Evolutionary conservation across 805 yeast species (phyloP).

Genomic region (Wickerhamomyces strasburgensis): DNA sequence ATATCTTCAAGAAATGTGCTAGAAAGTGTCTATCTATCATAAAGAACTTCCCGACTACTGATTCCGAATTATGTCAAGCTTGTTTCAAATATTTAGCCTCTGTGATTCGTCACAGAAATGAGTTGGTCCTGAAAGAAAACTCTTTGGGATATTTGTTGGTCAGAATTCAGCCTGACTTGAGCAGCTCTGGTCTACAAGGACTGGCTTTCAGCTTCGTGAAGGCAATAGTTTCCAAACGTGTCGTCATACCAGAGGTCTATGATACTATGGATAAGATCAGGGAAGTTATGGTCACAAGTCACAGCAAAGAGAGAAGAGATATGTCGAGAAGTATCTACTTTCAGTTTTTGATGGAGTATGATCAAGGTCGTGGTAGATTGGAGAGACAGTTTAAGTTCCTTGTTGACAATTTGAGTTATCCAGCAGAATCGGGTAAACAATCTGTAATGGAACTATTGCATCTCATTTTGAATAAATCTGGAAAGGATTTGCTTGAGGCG

Average conservation of each 20-base stretch:
- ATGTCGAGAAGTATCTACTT: conserved; percentile 78
- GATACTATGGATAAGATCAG: conserved; percentile 81
- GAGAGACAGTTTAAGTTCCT: conserved; percentile 79
- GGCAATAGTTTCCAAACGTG: conserved; percentile 67
- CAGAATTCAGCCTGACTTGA: conserved; percentile 77
- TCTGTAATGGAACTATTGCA: conserved; percentile 87
- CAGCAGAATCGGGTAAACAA: conserved; percentile 79
- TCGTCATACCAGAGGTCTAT: conserved; percentile 82
- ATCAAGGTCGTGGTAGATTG: conserved; percentile 81
- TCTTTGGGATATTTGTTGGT: conserved; percentile 71
- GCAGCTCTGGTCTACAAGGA: conserved; percentile 85
- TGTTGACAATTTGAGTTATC: conserved; percentile 76
- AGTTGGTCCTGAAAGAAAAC: conserved; percentile 58
- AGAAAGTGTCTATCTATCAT: conserved; percentile 57
- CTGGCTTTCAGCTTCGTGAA: conserved; percentile 80
- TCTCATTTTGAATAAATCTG: conserved; percentile 61
- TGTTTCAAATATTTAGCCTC: conserved; percentile 70
- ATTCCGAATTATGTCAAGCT: conserved; percentile 74
- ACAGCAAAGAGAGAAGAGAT: conserved; percentile 74
- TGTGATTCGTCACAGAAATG: conserved; percentile 63
- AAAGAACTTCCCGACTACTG: conserved; percentile 72
- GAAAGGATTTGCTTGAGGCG: conserved; percentile 50
- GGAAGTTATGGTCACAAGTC: conserved; percentile 85
- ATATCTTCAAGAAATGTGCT: conserved; percentile 54
- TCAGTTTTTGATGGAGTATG: conserved; percentile 88